Evolutionary conservation across 495 filamentous ascomycete genomes (phyloP), one percentile per base, ranked within the genome.

Genomic region (Tuber calosporum): DNA sequence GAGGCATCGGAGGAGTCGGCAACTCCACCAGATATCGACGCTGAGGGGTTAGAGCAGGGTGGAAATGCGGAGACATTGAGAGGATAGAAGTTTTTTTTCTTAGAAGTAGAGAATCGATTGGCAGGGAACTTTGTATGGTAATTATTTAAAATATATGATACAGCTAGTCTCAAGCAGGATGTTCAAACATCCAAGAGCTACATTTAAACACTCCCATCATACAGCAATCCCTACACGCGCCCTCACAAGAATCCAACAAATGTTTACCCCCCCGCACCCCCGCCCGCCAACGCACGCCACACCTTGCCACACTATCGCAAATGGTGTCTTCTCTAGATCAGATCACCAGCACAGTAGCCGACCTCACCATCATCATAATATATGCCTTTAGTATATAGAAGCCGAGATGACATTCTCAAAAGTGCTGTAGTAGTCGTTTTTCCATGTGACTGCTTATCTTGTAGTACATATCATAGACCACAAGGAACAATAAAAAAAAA

Each of bases 31-130:
- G 85, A 86, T 68, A 84, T 83, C 0, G 85, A 84, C 66, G 86
- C 85, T 8, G 82, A 83, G n/a, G 85, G 86, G n/a, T 81, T 91
- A 42, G 85, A 87, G 69, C 82, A 85, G 58, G 86, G 86, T 66
- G 89, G 90, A 0, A 89, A 92, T 81, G 90, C 87, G 1, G 84
- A 87, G 81, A 87, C 84, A 73, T 72, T 81, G 41, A 77, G 68
- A 7, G 66, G 66, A 20, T 69, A 68, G 62, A 62, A 4, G 13
- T 0, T 34, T 34, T 0, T 34, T 62, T 15, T 13, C 22, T 34
- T 34, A 34, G 26, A 34, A 15, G 26, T 30, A 62, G 9, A 19
- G 15, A 30, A 62, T 62, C 15, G 13, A 17, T n/a, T 30, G 17
- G 26, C 7, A 62, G 17, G 15, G 34, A 15, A 30, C 26, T 30